Percentiles rank a stretch among this genome's conserved stretches.
Evolutionary conservation across 2,329 filamentous ascomycete genomes (phyloP).

Genomic region (Clonostachys byssicola): DNA sequence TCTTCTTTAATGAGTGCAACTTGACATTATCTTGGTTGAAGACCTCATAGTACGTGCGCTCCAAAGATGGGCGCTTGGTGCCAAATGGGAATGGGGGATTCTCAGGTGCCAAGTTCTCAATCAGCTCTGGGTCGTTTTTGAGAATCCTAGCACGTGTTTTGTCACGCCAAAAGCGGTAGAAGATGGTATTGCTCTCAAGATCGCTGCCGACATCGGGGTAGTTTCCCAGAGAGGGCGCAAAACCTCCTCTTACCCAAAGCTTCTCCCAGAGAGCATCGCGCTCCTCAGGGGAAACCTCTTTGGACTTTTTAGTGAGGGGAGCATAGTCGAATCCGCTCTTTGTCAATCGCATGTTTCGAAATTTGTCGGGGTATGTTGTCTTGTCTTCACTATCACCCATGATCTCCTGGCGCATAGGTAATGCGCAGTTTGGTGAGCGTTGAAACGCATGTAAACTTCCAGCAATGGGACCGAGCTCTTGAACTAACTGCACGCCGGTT

Average conservation of each 20-base stretch:
- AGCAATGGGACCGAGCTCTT: slow-evolving; percentile 12
- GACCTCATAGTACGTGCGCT: slow-evolving; percentile 36
- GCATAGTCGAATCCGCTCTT: not conserved
- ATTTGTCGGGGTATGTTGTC: not conserved
- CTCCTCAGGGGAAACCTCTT: too few relatives aligned
- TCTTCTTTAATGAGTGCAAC: slow-evolving; percentile 37
- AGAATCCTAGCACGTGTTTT: too few relatives aligned
- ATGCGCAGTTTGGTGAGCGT: slow-evolving; percentile 41
- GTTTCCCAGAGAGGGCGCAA: too few relatives aligned
- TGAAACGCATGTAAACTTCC: not conserved
- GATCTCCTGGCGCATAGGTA: slow-evolving; percentile 49
- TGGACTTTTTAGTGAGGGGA: not conserved
- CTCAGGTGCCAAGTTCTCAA: too few relatives aligned
- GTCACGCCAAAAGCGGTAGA: too few relatives aligned
- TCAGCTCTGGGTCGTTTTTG: too few relatives aligned
- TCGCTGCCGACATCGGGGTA: too few relatives aligned
- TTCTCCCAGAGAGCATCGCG: too few relatives aligned
- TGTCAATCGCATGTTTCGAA: slow-evolving; percentile 16
- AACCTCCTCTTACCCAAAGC: too few relatives aligned
- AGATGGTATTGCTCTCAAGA: too few relatives aligned
- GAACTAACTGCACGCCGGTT: slow-evolving; percentile 48
- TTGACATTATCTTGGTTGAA: slow-evolving; percentile 41
- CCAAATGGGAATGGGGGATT: too few relatives aligned
- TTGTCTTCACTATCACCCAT: slow-evolving; percentile 16
- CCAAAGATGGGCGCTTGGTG: too few relatives aligned